Evolutionary conservation across 768 basidiomycete species (phyloP).

Genomic region (Psilocybe cubensis): DNA sequence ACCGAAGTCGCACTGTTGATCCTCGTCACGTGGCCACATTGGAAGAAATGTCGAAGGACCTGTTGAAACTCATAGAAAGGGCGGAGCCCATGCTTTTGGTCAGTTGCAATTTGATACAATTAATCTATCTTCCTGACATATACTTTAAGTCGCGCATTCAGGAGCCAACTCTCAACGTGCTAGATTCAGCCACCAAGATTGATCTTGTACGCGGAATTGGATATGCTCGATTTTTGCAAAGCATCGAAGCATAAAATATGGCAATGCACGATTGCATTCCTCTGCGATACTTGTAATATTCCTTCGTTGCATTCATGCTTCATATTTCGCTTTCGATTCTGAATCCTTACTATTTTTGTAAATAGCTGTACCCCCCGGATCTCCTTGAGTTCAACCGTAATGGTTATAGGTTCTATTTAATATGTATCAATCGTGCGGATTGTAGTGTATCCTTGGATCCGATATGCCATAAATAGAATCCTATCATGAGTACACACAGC

Average conservation of each 20-base stretch:
- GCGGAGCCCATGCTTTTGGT: conserved; percentile 66
- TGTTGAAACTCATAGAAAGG: conserved; percentile 63
- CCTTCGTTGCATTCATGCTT: not conserved
- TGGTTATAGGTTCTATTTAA: too few relatives aligned
- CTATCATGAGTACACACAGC: too few relatives aligned
- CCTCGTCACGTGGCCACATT: conserved; percentile 71
- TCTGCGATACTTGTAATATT: not conserved
- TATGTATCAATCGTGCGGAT: too few relatives aligned
- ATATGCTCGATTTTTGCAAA: conserved; percentile 66
- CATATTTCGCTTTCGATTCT: not conserved
- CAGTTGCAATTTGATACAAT: too few relatives aligned
- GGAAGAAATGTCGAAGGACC: conserved; percentile 70
- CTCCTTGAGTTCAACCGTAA: too few relatives aligned
- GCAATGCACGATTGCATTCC: not conserved
- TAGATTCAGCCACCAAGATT: conserved; percentile 63
- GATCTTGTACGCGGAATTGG: conserved; percentile 67
- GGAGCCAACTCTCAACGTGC: conserved; percentile 32
- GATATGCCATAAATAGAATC: too few relatives aligned
- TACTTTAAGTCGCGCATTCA: conserved; percentile 27
- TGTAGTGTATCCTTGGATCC: too few relatives aligned
- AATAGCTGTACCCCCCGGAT: too few relatives aligned
- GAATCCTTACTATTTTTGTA: not conserved
- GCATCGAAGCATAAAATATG: conserved; percentile 41
- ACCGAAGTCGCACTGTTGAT: conserved; percentile 51
- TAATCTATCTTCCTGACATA: too few relatives aligned